Evolutionary conservation across 345 rosid species (phyloP).

Genomic region (Mangifera indica): DNA sequence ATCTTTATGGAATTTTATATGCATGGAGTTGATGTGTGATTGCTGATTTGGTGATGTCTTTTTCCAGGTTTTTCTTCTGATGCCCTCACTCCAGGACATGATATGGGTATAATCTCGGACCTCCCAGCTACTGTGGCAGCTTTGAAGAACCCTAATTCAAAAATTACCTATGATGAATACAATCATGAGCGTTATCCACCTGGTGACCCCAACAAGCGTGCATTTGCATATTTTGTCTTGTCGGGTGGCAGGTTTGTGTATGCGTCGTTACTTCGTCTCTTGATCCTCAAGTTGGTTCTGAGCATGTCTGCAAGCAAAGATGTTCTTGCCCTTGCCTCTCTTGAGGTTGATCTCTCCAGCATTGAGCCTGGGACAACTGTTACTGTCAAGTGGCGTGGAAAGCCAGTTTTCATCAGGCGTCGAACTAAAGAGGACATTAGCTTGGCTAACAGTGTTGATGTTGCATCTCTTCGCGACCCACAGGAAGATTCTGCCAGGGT

Average conservation of each 20-base stretch:
- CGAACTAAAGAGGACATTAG: constrained; percentile 61
- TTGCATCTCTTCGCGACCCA: constrained; percentile 55
- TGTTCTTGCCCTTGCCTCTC: constrained; percentile 63
- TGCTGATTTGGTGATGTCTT: constrained; percentile 5
- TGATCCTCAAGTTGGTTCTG: constrained; percentile 59
- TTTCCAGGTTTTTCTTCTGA: constrained; percentile 56
- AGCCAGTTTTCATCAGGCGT: constrained; percentile 62
- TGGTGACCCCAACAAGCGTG: constrained; percentile 68
- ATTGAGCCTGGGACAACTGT: constrained; percentile 60
- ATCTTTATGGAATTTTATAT: neutral
- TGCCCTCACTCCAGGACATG: constrained; percentile 40
- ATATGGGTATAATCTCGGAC: constrained; percentile 41
- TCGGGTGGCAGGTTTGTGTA: constrained; percentile 66
- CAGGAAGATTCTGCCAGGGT: constrained; percentile 57
- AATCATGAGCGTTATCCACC: constrained; percentile 65
- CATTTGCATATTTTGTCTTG: constrained; percentile 63
- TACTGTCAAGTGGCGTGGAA: constrained; percentile 67
- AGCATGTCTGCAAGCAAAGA: constrained; percentile 73
- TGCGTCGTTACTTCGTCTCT: constrained; percentile 59
- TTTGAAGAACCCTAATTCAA: constrained; percentile 51
- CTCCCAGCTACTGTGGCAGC: constrained; percentile 56
- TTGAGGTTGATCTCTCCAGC: constrained; percentile 64
- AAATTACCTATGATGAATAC: constrained; percentile 53
- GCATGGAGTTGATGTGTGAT: neutral
- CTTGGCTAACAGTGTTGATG: constrained; percentile 55